Base-by-base conservation (phyloP, 75 land plant genomes). In the Cryptomeria japonica region DNA sequence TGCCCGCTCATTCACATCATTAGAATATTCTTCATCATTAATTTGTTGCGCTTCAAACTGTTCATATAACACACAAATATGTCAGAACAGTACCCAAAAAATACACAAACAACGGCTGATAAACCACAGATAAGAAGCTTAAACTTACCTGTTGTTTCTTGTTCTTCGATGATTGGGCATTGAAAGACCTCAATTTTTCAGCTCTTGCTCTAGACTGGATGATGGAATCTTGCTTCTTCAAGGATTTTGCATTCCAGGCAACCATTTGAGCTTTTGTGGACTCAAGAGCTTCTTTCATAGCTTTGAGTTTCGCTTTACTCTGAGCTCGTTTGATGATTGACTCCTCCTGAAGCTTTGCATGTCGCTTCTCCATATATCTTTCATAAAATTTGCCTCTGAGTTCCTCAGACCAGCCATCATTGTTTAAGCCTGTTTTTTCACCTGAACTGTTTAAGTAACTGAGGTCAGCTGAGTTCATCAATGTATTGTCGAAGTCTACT, bases 251-350 rank as follows among this genome's bases (percentile, higher is more conserved):
- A 87, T 90, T 90, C 44, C 93, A 94, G 56, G 93, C 90, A 86
- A 92, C 90, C 94, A 98, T 80, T 89, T 98, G 97, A 72, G 96
- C 93, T 72, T 92, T 94, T 70, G 97, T 94, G 7, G 87, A 87
- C 56, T 98, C 97, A 77, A 98, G 90, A 49, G 90, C 93, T 90
- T 98, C 98, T 80, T 94, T 94, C 99, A 96, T 92, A 61, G 97
- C 91, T 87, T 94, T 98, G 90, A 98, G 86, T 89, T 91, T 94
- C 14, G 98, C 97, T 88, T 98, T 98, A 89, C 92, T 96, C 88
- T 96, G 96, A n/a, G 91, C 94, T 79, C 94, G 87, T 58, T 93
- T 98, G 4, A 92, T 88, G n/a, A 90, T 89, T 90, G 94, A 92
- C 85, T 98, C 98, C 85, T 95, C 95, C 84, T 92, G 91, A 56